A percentile compares a stretch with the other conserved stretches of the same genome.
phyloP scores from a whole-genome alignment of 1,284 basidiomycete species.

The Cryptococcus sp. region DNA sequence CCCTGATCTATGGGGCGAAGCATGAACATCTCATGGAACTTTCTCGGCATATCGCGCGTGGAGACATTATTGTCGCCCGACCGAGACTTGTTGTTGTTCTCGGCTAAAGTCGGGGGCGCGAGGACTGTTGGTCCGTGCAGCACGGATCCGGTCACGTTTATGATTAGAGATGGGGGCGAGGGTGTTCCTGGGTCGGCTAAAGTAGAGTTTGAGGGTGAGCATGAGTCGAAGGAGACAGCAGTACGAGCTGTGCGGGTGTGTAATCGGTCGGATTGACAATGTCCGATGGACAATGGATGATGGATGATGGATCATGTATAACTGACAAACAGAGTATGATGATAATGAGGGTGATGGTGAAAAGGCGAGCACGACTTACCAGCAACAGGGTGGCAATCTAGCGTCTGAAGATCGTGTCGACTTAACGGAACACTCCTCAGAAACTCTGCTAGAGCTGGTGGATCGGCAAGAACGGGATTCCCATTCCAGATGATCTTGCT shows the following conservation, averaged over 20 bases:
- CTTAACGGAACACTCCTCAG: slow-evolving; percentile 40
- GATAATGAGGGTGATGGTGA: too few relatives aligned
- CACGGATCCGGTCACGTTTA: slow-evolving; percentile 48
- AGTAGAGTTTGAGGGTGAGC: neutral
- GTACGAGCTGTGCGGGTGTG: too few relatives aligned
- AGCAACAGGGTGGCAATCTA: slow-evolving; percentile 48
- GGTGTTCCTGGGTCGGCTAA: slow-evolving; percentile 19
- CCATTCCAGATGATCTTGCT: slow-evolving; percentile 51
- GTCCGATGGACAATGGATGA: too few relatives aligned
- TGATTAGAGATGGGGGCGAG: slow-evolving; percentile 41
- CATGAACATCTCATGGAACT: slow-evolving; percentile 51
- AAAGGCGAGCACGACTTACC: slow-evolving; percentile 19
- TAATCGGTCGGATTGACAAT: too few relatives aligned
- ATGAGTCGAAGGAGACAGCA: too few relatives aligned
- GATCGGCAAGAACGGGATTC: slow-evolving; percentile 33
- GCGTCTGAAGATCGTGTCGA: slow-evolving; percentile 47
- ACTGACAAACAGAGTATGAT: too few relatives aligned
- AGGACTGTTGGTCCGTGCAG: slow-evolving; percentile 44
- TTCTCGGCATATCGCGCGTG: slow-evolving; percentile 39
- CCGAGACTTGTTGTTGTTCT: slow-evolving; percentile 5
- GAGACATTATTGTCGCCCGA: slow-evolving; percentile 24
- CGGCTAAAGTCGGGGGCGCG: slow-evolving; percentile 11
- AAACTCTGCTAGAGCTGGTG: slow-evolving; percentile 33
- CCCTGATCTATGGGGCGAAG: slow-evolving; percentile 37
- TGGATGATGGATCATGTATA: too few relatives aligned